Base-by-base conservation (phyloP, 495 filamentous ascomycete genomes). In the Penicillium arizonense region DNA sequence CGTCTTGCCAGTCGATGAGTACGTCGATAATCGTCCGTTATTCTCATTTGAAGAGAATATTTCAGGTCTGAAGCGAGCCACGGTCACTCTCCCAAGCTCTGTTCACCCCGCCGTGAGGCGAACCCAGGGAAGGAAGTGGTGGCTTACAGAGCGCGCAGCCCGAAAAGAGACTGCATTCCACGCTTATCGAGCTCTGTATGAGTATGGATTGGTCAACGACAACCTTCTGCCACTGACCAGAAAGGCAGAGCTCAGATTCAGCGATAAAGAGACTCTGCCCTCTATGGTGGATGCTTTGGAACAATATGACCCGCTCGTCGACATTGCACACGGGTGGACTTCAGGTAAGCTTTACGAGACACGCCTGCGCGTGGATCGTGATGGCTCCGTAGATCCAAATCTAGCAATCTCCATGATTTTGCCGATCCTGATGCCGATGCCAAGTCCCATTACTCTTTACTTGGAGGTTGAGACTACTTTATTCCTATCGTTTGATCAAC, bases 131-230 rank as follows among this genome's bases (percentile, higher is more conserved):
- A 63, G 60, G 5, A 52, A 56, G 4, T 52, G 64, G 41, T 97
- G 91, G 90, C 63, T 53, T 5, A 87, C 86, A 1, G 90, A 96
- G 64, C 82, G 77, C 35, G 84, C 78, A 44, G 93, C 94, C 5
- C 83, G 75, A 55, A 88, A 86, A 55, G 94, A 97, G 62, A 86
- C 89, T 3, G 89, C 91, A 0, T 94, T 96, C 47, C 80, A 90
- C 59, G 89, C 91, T 11, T 96, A 93, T 61, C 68, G 78, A 23
- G 77, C 77, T 3, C 76, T 98, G 0, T 83, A 91, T 60, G 52
- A 81, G 32, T 84, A 80, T 36, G 86, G 87, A 0, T 71, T 96
- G 20, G 69, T 97, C 18, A 90, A 91, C 44, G 81, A 96, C 37
- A 82, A 96, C 55, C 75, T 97, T 1, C 73, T 96, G 48, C 93